phyloP scores from a whole-genome alignment of 2,329 filamentous ascomycete genomes.

The Aspergillus floridensis region DNA sequence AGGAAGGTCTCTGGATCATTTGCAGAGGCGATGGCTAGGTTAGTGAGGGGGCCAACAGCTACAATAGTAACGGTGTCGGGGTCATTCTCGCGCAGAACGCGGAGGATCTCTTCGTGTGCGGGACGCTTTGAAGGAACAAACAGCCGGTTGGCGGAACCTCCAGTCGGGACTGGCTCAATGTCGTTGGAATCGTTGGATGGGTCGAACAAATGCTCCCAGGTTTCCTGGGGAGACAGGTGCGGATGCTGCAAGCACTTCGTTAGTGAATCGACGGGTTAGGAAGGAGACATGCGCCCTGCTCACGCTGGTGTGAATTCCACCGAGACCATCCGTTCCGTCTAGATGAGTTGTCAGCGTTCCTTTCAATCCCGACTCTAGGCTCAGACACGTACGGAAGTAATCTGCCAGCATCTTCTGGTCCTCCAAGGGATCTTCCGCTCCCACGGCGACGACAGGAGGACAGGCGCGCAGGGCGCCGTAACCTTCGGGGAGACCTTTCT shows the following conservation, averaged over 20 bases:
- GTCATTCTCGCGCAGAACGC: conserved; percentile 76
- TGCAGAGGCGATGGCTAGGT: conserved; percentile 81
- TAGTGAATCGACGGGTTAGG: background rate
- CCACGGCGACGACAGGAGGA: conserved; percentile 83
- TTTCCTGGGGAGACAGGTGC: conserved; percentile 69
- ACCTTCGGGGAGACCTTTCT: conserved; percentile 63
- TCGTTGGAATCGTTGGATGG: conserved; percentile 42
- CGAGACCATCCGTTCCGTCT: conserved; percentile 76
- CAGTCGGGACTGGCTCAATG: conserved; percentile 47
- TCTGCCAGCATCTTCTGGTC: conserved; percentile 77
- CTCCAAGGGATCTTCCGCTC: conserved; percentile 79
- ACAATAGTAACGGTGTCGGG: conserved; percentile 84
- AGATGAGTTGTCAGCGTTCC: conserved; percentile 6
- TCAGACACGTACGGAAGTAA: conserved; percentile 70
- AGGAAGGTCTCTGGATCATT: conserved; percentile 88
- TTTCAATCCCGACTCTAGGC: conserved; percentile 28
- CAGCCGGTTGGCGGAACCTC: conserved; percentile 43
- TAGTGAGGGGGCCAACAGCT: conserved; percentile 88
- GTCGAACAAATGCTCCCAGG: conserved; percentile 69
- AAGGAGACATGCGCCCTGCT: background rate
- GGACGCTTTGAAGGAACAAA: conserved; percentile 74
- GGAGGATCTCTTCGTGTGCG: conserved; percentile 85
- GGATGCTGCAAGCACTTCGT: conserved; percentile 56
- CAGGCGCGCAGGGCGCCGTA: conserved; percentile 69
- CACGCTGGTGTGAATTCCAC: conserved; percentile 64